Evolutionary conservation across 2,329 filamentous ascomycete species (phyloP).

Genomic region (Paecilomyces variotii): DNA sequence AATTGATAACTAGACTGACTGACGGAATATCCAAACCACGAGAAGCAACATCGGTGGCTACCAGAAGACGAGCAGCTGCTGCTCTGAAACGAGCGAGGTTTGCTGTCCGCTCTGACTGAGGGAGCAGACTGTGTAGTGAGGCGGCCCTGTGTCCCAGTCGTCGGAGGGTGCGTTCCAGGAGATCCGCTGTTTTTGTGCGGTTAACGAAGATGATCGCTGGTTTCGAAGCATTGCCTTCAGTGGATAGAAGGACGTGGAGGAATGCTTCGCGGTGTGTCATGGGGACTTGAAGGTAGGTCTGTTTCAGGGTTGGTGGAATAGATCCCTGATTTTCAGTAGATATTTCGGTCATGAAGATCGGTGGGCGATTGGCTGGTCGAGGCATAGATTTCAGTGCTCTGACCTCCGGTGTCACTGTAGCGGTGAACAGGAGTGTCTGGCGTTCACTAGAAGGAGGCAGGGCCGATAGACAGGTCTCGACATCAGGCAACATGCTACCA

Average conservation of each 20-base stretch:
- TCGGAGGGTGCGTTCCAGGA: slow-evolving; percentile 80
- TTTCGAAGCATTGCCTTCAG: slow-evolving; percentile 64
- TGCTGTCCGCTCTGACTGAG: slow-evolving; percentile 73
- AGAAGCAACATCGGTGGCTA: slow-evolving; percentile 91
- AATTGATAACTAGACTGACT: slow-evolving; percentile 86
- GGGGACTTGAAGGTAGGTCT: slow-evolving; percentile 80
- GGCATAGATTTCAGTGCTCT: slow-evolving; percentile 75
- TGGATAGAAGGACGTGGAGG: slow-evolving; percentile 79
- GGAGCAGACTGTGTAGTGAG: slow-evolving; percentile 77
- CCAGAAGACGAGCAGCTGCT: slow-evolving; percentile 75
- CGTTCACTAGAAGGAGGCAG: slow-evolving; percentile 69
- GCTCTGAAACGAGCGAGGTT: slow-evolving; percentile 91
- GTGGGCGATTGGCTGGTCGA: slow-evolving; percentile 58
- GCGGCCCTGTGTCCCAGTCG: slow-evolving; percentile 85
- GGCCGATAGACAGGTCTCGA: slow-evolving; percentile 77
- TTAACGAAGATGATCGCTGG: slow-evolving; percentile 93
- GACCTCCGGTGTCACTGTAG: slow-evolving; percentile 89
- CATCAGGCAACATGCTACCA: slow-evolving; percentile 89
- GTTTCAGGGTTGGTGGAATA: slow-evolving; percentile 70
- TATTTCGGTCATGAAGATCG: slow-evolving; percentile 84
- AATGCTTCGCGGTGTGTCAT: slow-evolving; percentile 93
- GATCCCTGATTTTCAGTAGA: slow-evolving; percentile 60
- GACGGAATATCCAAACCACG: slow-evolving; percentile 93
- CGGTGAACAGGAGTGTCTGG: slow-evolving; percentile 94
- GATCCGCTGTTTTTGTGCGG: slow-evolving; percentile 76